Percentiles rank a stretch among this genome's conserved stretches.
phyloP scores from a whole-genome alignment of 495 filamentous ascomycete species.

The Lasiosphaeriaceae sp. region DNA sequence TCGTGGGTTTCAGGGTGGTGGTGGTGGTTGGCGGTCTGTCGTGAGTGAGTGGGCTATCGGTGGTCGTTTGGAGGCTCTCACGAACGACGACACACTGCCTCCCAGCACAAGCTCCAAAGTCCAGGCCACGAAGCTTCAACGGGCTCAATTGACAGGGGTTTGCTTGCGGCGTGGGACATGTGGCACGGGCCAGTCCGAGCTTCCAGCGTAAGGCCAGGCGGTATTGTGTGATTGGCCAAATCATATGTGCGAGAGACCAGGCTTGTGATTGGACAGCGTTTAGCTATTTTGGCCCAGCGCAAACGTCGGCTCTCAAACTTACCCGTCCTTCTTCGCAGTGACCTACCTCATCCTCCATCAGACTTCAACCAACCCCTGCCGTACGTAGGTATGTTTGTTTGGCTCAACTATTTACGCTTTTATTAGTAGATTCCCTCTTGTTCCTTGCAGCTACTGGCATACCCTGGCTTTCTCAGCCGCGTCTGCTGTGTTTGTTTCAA shows the following conservation, averaged over 20 bases:
- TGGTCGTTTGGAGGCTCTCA: background rate
- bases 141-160: background rate
- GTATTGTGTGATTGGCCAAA: background rate
- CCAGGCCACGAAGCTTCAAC: constrained; percentile 13
- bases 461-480: background rate
- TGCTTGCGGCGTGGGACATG: background rate
- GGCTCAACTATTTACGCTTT: background rate
- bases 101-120: background rate
- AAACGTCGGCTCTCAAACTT: background rate
- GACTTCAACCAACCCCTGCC: background rate
- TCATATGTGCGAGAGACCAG: background rate
- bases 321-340: background rate
- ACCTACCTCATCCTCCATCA: background rate
- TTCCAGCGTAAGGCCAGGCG: background rate
- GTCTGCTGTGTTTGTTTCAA: too few relatives aligned
- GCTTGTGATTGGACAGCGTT: background rate
- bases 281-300: too few relatives aligned
- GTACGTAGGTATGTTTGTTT: too few relatives aligned
- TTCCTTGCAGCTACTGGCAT: background rate
- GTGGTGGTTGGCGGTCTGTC: background rate
- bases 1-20: background rate
- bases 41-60: background rate
- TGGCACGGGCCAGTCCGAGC: background rate
- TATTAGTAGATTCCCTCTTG: background rate
- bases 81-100: too few relatives aligned